These are phyloP conservation scores for Acanthamoeba royreba DNA, from an alignment of 208 protist genomes.

Conservation along the genomic window DNA sequence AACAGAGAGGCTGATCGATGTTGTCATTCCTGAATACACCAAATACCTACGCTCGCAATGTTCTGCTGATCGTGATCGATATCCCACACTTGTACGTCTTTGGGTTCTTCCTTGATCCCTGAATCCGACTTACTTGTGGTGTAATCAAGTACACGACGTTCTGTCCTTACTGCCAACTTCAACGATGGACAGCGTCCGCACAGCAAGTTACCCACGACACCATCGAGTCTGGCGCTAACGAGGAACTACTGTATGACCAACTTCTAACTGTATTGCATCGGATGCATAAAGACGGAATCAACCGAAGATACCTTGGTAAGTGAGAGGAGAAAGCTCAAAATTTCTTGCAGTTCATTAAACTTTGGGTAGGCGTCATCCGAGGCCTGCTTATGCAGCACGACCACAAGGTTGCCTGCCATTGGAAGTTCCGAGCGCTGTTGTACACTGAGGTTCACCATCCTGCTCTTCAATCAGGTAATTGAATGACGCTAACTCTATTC, in stretches of 20 bases:
- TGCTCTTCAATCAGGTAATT: no score
- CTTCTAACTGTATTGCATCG: slow-evolving; percentile 10
- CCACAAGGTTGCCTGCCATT: not conserved
- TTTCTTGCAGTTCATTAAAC: no score
- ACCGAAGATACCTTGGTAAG: not conserved
- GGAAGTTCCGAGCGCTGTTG: not conserved
- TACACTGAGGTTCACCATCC: slow-evolving; percentile 47
- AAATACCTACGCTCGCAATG: not conserved
- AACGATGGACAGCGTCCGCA: not conserved
- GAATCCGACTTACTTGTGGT: not conserved
- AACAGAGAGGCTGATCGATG: not conserved
- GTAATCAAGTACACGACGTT: not conserved
- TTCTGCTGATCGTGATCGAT: not conserved
- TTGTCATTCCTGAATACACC: not conserved
- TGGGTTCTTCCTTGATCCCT: not conserved
- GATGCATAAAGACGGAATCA: slow-evolving; percentile 43
- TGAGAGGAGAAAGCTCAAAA: no score
- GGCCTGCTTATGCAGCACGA: not conserved
- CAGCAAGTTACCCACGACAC: not conserved
- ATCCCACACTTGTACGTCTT: not conserved
- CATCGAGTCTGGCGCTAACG: not conserved
- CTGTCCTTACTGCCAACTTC: not conserved
- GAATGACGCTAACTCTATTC: not conserved
- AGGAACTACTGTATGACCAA: not conserved
- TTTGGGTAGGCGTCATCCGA: not conserved